Conservation (phyloP, 371 early-diverging fungal species). For the Neoconidiobolus thromboides region DNA sequence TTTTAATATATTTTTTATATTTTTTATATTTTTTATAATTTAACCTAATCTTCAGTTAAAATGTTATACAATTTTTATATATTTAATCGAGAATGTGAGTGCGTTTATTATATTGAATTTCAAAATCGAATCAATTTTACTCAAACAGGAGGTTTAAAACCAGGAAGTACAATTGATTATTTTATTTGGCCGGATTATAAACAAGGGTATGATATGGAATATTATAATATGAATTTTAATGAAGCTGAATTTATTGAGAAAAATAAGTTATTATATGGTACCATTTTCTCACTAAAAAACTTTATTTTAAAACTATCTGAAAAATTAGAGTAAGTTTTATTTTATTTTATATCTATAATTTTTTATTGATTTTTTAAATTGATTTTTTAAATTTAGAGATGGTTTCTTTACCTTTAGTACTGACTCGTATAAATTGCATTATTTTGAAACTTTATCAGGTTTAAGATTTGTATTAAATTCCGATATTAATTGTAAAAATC, state of each 20-base stretch:
- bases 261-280: slow-evolving; percentile 1
- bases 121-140: slow-evolving; percentile 1
- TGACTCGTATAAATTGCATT: not conserved
- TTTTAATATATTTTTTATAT: no score
- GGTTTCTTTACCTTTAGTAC: slow-evolving; percentile 1
- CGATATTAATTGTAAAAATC: not conserved
- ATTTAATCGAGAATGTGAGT: not conserved
- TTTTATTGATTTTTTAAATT: not conserved
- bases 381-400: not conserved
- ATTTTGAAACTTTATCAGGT: not conserved
- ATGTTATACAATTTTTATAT: slow-evolving; percentile 1
- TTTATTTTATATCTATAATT: not conserved
- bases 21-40: no score
- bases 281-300: not conserved
- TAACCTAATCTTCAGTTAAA: not conserved
- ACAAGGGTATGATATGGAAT: no score
- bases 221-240: not conserved
- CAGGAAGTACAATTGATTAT: not conserved
- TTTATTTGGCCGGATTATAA: not conserved
- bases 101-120: slow-evolving; percentile 1
- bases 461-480: not conserved
- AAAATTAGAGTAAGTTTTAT: not conserved
- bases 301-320: not conserved
- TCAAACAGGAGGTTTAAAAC: not conserved
- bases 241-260: slow-evolving; percentile 1